Base-by-base conservation (phyloP, 2,329 filamentous ascomycete genomes). In the Pleomassaria siparia region DNA sequence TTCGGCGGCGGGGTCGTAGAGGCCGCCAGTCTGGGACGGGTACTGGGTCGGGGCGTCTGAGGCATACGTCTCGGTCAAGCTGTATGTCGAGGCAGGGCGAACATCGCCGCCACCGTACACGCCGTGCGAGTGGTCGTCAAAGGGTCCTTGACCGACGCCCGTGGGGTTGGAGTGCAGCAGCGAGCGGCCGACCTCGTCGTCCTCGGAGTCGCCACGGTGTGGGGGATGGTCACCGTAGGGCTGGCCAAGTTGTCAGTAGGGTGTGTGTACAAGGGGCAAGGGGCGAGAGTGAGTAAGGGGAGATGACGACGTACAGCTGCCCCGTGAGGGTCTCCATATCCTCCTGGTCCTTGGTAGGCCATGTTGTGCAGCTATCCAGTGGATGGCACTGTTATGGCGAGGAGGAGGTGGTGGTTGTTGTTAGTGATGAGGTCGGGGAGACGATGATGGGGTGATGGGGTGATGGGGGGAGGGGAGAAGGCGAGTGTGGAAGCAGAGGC, bases 21-120 rank as follows among this genome's bases (percentile, higher is more conserved):
- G 40, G 51, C 61, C 57, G 45, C 58, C 62, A 7, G 59, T 60
- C 24, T 40, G 61, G 59, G 43, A 59, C 62, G 55, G 56, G 50
- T 59, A 64, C 52, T 59, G 66, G 44, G 57, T 62, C 45, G 57
- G 50, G 24, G 45, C 46, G 46, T 72, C 70, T 20, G 51, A 59
- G 33, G 70, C 72, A 54, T 79, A 79, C 35, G 76, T 75, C 66
- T 79, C 76, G 44, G 74, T 75, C 60, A 79, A 60, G 54, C 69
- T 73, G 70, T 79, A 79, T 44, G 74, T 74, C 28, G 71, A 72
- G 40, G 70, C 60, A 58, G 73, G 66, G 56, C 72, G 65, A 58
- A 67, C 61, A 35, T 57, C 51, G 13, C 57, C 52, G 65, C 66
- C 59, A 59, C 67, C 60, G 61, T 69, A 70, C 35, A 56, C 55